Conservation (phyloP, 1,284 basidiomycete genomes). For the Fomes fomentarius region DNA sequence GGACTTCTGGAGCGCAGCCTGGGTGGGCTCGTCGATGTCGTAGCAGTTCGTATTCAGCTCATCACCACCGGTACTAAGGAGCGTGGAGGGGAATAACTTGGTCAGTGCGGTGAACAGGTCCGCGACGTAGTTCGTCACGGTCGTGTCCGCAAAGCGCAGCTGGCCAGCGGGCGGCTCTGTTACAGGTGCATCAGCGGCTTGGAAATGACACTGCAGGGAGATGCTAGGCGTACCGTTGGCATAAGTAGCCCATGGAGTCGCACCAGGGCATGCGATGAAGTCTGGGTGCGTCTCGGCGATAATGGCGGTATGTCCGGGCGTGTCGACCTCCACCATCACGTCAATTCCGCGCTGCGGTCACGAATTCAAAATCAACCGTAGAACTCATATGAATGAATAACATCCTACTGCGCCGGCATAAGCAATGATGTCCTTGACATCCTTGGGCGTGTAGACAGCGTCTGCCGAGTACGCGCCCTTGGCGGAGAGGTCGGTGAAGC, state of each 20-base stretch:
- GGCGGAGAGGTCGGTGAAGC: conserved; percentile 61
- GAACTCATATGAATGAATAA: background rate
- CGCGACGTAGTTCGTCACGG: conserved; percentile 46
- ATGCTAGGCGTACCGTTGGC: conserved; percentile 50
- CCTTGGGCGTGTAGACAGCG: conserved; percentile 60
- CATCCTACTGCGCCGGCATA: conserved; percentile 73
- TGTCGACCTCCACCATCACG: conserved; percentile 72
- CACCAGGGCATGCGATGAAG: conserved; percentile 71
- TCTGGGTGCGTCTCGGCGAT: conserved; percentile 73
- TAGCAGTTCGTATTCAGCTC: conserved; percentile 80
- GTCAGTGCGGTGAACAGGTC: conserved; percentile 47
- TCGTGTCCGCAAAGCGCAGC: conserved; percentile 62
- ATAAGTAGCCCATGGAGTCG: conserved; percentile 64
- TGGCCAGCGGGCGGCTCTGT: conserved; percentile 82
- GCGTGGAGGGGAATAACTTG: conserved; percentile 54
- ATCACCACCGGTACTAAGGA: conserved; percentile 84
- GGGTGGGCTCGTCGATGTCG: conserved; percentile 60
- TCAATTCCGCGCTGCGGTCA: conserved; percentile 72
- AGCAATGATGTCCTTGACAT: conserved; percentile 65
- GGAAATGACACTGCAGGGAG: background rate
- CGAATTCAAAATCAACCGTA: conserved; percentile 1
- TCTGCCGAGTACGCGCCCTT: conserved; percentile 71
- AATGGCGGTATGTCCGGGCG: conserved; percentile 79
- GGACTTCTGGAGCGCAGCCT: conserved; percentile 48
- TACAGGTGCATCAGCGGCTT: conserved; percentile 2